These are phyloP conservation scores for Fusarium aywerte DNA, from an alignment of 2,329 filamentous ascomycete species.

Conservation along the genomic window DNA sequence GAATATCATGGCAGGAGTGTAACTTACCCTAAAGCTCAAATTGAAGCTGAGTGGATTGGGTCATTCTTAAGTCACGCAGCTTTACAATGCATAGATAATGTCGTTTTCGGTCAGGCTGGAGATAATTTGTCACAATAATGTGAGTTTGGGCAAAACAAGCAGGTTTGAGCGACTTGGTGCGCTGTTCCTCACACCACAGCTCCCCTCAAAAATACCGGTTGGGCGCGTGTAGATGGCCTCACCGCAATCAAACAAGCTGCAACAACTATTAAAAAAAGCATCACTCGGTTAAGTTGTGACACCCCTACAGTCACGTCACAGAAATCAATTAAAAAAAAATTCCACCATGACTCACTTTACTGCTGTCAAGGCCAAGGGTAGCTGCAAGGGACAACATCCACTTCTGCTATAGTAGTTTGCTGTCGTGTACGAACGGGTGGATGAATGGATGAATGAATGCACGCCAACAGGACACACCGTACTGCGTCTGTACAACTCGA, in stretches of 20 bases:
- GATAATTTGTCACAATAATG: not conserved
- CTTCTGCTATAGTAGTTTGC: conserved; percentile 16
- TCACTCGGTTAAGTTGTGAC: conserved; percentile 1
- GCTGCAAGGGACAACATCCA: conserved; percentile 31
- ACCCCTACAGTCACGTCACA: conserved; percentile 10
- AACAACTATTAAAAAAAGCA: conserved; percentile 1
- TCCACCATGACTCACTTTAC: conserved; percentile 15
- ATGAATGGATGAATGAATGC: conserved; percentile 22
- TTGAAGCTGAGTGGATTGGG: not conserved
- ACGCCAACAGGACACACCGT: conserved; percentile 26
- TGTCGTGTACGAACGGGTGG: conserved; percentile 37
- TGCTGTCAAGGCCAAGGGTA: conserved; percentile 22
- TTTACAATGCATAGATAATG: not conserved
- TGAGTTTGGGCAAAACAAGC: not conserved
- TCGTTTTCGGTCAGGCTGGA: not conserved
- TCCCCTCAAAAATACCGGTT: not conserved
- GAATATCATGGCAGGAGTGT: not conserved
- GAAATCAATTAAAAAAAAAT: not conserved
- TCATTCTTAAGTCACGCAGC: not conserved
- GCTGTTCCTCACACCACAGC: conserved; percentile 8
- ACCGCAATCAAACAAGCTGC: conserved; percentile 16
- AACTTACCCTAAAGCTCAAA: conserved; percentile 8
- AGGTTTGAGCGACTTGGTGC: conserved; percentile 3
- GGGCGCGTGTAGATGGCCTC: conserved; percentile 32
- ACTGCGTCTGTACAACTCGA: conserved; percentile 5